A percentile compares a stretch with the other conserved stretches of the same genome.
phyloP scores from a whole-genome alignment of 345 rosid species.

The Populus euphratica region DNA sequence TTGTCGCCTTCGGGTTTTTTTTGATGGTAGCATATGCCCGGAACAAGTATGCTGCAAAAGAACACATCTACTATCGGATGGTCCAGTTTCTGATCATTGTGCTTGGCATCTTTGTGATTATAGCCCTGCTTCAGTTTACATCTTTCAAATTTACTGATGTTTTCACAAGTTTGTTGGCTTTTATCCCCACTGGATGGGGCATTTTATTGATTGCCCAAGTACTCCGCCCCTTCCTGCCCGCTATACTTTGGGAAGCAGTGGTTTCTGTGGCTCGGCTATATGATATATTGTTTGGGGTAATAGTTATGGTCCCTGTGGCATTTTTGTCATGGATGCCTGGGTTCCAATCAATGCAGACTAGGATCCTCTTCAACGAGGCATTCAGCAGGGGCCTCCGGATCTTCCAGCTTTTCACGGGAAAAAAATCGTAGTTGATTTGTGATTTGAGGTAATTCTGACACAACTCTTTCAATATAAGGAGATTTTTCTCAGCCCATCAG shows the following conservation, averaged over 20 bases:
- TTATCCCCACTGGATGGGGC: slow-evolving; percentile 93
- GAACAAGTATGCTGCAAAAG: slow-evolving; percentile 63
- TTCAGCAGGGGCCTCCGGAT: slow-evolving; percentile 88
- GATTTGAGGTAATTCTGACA: slow-evolving; percentile 28
- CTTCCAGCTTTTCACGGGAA: slow-evolving; percentile 76
- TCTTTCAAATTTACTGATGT: slow-evolving; percentile 53
- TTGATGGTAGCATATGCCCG: slow-evolving; percentile 59
- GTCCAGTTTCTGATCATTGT: slow-evolving; percentile 77
- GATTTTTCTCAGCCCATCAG: not conserved
- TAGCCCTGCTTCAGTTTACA: slow-evolving; percentile 67
- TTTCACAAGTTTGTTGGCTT: slow-evolving; percentile 78
- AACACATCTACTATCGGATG: slow-evolving; percentile 79
- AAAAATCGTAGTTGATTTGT: slow-evolving; percentile 45
- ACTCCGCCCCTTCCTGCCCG: slow-evolving; percentile 57
- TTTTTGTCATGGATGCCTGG: slow-evolving; percentile 93
- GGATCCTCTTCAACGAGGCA: slow-evolving; percentile 83
- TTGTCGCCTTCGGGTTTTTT: slow-evolving; percentile 53
- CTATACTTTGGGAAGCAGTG: slow-evolving; percentile 64
- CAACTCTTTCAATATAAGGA: not conserved
- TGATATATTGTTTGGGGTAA: slow-evolving; percentile 72
- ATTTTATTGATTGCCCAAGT: slow-evolving; percentile 74
- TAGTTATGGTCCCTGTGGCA: slow-evolving; percentile 80
- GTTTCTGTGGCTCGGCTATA: slow-evolving; percentile 79
- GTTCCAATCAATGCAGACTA: slow-evolving; percentile 86
- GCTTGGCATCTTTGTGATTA: slow-evolving; percentile 50